Evolutionary conservation across 768 basidiomycete genomes (phyloP), one percentile per base, ranked within the genome.

Genomic region (Xerocomus potaroensis): DNA sequence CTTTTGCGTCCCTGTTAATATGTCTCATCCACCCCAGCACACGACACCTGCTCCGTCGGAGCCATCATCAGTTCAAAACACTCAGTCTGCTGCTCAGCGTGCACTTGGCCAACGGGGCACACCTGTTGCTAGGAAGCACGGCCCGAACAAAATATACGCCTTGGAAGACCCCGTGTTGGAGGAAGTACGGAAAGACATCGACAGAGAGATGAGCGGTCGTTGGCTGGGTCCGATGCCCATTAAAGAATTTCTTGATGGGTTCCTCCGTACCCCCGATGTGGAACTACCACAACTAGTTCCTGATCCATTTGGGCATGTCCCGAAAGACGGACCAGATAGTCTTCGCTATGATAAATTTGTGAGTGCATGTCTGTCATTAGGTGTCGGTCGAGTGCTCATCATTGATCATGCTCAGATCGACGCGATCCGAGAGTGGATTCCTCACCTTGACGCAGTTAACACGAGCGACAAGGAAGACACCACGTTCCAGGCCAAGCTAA

Each of bases 391-490:
- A 8, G 19, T 27, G 10, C 5, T 10, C 15, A 22, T 24, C 16
- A 14, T 15, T 19, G 3, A n/a, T 2, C 18, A 9, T 14, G 8
- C 10, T 19, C 18, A 50, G 43, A 50, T 50, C 7, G 2, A 0
- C 4, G 45, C 41, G 1, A 31, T 34, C 21, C 0, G 3, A 7
- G 19, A 7, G 6, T 51, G 45, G 50, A 48, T 48, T 1, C 50
- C 50, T 8, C 15, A 21, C 26, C 27, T 48, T 2, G 5, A 19
- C 0, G 50, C 50, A 5, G 39, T 50, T 0, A 41, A 46, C 39
- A 50, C 39, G 6, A 50, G 46, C 9, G 24, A 21, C 8, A 51
- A 19, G 26, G n/a, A 14, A 12, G 50, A 48, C 27, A 29, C 26
- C 0, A 16, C 2, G 6, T 39, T 43, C 9, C 3, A 41, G 1